Conservation (phyloP, 306 rosid species). For the Quercus aquifolioides region DNA sequence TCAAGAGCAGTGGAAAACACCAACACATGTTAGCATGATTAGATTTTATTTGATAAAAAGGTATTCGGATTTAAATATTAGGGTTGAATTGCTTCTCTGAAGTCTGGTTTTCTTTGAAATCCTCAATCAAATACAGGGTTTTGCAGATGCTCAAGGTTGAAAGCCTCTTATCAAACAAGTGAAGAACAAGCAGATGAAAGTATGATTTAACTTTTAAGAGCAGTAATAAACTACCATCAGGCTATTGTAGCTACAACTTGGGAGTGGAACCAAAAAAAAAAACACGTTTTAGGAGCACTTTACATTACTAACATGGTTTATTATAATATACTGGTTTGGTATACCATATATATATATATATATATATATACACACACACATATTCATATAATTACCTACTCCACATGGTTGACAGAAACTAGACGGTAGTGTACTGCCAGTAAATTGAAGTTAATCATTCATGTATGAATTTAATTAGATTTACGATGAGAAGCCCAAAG, state of each 20-base stretch:
- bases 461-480: background rate
- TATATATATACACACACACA: too few relatives aligned
- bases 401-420: background rate
- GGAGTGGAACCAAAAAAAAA: background rate
- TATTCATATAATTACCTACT: background rate
- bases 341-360: background rate
- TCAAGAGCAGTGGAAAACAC: background rate
- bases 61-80: background rate
- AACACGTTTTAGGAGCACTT: background rate
- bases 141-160: background rate
- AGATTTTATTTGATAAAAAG: background rate
- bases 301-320: background rate
- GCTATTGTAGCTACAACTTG: background rate
- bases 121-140: background rate
- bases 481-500: background rate
- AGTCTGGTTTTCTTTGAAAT: background rate
- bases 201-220: too few relatives aligned
- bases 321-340: background rate
- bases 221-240: background rate
- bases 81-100: background rate
- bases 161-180: background rate
- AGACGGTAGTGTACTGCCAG: background rate
- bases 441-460: background rate
- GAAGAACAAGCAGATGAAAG: too few relatives aligned
- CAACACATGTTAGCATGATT: background rate